Conservation (phyloP, 148 eudicot genomes). For the Salicornia ramosissima region DNA sequence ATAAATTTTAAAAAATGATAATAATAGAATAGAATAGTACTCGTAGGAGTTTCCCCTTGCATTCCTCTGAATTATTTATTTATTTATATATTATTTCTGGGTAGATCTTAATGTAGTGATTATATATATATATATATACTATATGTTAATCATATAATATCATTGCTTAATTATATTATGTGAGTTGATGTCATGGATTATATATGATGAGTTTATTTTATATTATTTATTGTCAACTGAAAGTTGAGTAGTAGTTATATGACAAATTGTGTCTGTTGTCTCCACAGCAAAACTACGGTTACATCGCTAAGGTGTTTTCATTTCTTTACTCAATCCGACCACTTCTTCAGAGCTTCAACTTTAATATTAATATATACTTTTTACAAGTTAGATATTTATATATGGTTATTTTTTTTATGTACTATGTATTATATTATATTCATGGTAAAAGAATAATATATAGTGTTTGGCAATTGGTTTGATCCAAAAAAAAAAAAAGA, state of each 20-base stretch:
- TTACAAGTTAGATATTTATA: too few relatives aligned
- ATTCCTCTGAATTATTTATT: neutral
- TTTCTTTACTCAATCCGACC: constrained; percentile 1
- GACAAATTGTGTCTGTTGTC: constrained; percentile 9
- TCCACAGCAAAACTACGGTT: neutral
- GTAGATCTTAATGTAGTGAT: constrained; percentile 13
- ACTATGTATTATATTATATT: too few relatives aligned
- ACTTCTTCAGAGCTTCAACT: neutral
- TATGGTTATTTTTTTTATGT: too few relatives aligned
- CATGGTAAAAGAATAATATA: too few relatives aligned
- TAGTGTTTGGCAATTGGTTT: too few relatives aligned
- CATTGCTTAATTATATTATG: neutral
- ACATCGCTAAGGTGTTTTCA: constrained; percentile 2
- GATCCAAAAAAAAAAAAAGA: too few relatives aligned
- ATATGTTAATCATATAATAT: neutral
- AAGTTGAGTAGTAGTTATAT: neutral
- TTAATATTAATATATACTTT: neutral
- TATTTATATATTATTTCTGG: too few relatives aligned
- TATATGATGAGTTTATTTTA: neutral
- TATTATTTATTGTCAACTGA: neutral
- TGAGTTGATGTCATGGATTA: constrained; percentile 1
- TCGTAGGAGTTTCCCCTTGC: neutral
- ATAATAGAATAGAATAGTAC: too few relatives aligned
- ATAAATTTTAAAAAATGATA: neutral
- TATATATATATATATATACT: too few relatives aligned